Conservation (phyloP, 192 early-diverging fungal genomes). For the Gamsiella multidivaricata region DNA sequence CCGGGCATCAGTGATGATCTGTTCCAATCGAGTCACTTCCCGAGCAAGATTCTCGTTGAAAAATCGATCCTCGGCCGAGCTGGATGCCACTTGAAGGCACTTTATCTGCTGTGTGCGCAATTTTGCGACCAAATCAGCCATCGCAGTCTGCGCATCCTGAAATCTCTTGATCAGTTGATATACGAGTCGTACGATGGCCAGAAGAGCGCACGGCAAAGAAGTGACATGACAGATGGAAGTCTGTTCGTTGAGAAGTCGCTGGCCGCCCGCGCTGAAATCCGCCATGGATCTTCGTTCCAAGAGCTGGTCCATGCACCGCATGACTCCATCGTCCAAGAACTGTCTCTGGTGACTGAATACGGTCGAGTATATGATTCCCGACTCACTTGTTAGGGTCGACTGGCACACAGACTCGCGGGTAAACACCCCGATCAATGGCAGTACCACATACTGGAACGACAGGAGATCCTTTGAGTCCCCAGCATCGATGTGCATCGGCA, state of each 20-base stretch:
- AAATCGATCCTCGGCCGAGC: slow-evolving; percentile 4
- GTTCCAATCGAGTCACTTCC: slow-evolving; percentile 17
- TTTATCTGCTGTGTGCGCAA: slow-evolving; percentile 1
- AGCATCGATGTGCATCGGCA: slow-evolving; percentile 37
- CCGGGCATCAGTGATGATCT: slow-evolving; percentile 21
- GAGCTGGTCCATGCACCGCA: slow-evolving; percentile 40
- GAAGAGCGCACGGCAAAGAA: slow-evolving; percentile 31
- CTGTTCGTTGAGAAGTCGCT: too few relatives aligned
- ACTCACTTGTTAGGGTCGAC: slow-evolving; percentile 38
- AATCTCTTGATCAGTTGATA: slow-evolving; percentile 51
- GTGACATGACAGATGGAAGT: slow-evolving; percentile 15
- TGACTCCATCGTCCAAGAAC: slow-evolving; percentile 33
- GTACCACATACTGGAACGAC: slow-evolving; percentile 54
- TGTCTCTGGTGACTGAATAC: slow-evolving; percentile 30
- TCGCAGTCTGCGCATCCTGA: slow-evolving; percentile 24
- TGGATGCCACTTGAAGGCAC: neutral
- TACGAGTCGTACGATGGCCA: slow-evolving; percentile 48
- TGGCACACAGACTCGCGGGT: slow-evolving; percentile 44
- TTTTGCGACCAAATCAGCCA: slow-evolving; percentile 10
- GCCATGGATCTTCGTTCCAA: slow-evolving; percentile 28
- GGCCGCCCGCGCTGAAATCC: slow-evolving; percentile 2
- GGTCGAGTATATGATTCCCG: slow-evolving; percentile 38
- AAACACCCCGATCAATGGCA: slow-evolving; percentile 57
- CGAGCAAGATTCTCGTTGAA: slow-evolving; percentile 10
- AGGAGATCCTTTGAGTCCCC: neutral